Percentiles rank a stretch among this genome's conserved stretches.
Conservation (phyloP, 1,139 yeast species). For the Entelexis sorbosivorans region DNA sequence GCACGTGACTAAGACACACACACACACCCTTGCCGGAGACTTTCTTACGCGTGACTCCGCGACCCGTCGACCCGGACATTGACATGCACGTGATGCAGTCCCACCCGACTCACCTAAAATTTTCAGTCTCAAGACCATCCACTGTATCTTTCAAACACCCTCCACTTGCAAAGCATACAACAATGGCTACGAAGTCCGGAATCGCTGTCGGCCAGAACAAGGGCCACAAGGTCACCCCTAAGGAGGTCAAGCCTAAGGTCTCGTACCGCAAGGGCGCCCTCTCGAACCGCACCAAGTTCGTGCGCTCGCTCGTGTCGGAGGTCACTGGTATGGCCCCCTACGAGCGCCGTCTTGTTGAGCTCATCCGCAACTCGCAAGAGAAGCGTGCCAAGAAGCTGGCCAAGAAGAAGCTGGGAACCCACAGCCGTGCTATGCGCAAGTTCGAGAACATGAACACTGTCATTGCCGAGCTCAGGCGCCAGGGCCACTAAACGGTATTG, state of each 20-base stretch:
- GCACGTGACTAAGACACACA: too few species aligned
- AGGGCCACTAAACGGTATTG: slow-evolving; percentile 21
- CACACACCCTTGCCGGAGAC: too few species aligned
- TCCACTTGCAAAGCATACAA: slow-evolving; percentile 12
- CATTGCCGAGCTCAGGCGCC: slow-evolving; percentile 87
- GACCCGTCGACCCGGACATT: too few species aligned
- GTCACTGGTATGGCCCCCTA: slow-evolving; percentile 99
- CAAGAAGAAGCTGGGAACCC: slow-evolving; percentile 99
- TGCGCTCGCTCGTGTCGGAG: slow-evolving; percentile 91
- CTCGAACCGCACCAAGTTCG: slow-evolving; percentile 92
- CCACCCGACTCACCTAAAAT: slow-evolving; percentile 17
- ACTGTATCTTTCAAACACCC: slow-evolving; percentile 5
- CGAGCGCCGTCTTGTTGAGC: slow-evolving; percentile 98
- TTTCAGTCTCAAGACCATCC: slow-evolving; percentile 7
- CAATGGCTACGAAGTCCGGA: slow-evolving; percentile 42
- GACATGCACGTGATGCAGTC: background rate
- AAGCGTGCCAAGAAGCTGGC: slow-evolving; percentile 99
- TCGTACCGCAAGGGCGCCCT: slow-evolving; percentile 96
- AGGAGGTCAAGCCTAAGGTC: slow-evolving; percentile 87
- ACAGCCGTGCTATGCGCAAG: slow-evolving; percentile 99
- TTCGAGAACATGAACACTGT: slow-evolving; percentile 96
- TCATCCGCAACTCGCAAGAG: slow-evolving; percentile 99
- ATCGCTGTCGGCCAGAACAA: slow-evolving; percentile 98
- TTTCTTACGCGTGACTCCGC: too few species aligned
- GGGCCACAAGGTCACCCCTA: slow-evolving; percentile 94